Percentiles rank a stretch among this genome's conserved stretches.
These are phyloP conservation scores for Daldinia sp. DNA, from an alignment of 2,329 filamentous ascomycete species.

Conservation along the genomic window DNA sequence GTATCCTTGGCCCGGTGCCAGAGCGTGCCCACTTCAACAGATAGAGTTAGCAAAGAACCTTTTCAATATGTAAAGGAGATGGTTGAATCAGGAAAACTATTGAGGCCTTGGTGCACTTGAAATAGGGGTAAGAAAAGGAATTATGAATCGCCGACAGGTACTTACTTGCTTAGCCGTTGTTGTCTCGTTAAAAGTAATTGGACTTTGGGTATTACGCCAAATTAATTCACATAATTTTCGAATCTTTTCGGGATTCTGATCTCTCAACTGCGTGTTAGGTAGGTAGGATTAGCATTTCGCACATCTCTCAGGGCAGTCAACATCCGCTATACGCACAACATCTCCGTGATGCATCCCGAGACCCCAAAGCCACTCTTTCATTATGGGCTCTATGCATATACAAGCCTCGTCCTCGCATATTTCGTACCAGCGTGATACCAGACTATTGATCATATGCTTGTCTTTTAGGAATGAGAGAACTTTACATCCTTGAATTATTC, in stretches of 20 bases:
- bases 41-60: conserved; percentile 5
- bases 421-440: conserved; percentile 50
- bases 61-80: neutral
- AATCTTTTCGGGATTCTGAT: conserved; percentile 52
- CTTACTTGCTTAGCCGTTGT: conserved; percentile 45
- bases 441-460: conserved; percentile 47
- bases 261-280: conserved; percentile 41
- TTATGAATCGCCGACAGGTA: neutral
- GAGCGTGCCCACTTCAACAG: conserved; percentile 47
- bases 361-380: conserved; percentile 52
- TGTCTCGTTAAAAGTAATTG: conserved; percentile 47
- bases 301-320: neutral
- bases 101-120: neutral
- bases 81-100: neutral
- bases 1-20: conserved; percentile 49
- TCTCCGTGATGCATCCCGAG: conserved; percentile 48
- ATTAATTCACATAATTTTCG: conserved; percentile 50
- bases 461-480: conserved; percentile 52
- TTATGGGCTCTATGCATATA: conserved; percentile 48
- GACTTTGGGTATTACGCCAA: conserved; percentile 53
- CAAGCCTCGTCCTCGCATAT: conserved; percentile 47
- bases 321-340: conserved; percentile 36
- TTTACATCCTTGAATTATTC: conserved; percentile 50
- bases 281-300: conserved; percentile 11
- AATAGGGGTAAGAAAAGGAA: neutral